Evolutionary conservation across 108 stramenopile species (phyloP).

Genomic region (Discostella stelligeroides): DNA sequence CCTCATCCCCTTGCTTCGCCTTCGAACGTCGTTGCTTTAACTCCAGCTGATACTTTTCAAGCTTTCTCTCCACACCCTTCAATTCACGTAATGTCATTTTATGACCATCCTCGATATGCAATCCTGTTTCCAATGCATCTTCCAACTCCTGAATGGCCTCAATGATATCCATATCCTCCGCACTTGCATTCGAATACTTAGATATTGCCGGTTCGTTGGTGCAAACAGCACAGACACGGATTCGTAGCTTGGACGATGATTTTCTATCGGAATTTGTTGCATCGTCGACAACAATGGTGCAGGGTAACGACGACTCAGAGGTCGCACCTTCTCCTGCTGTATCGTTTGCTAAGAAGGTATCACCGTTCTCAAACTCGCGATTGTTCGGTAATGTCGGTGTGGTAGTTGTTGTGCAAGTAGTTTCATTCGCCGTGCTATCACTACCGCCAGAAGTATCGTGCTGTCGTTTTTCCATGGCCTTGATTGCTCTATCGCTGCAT

Average conservation of each 20-base stretch:
- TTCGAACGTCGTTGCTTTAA: conserved; percentile 44
- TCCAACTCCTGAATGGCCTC: conserved; percentile 34
- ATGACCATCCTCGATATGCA: conserved; percentile 31
- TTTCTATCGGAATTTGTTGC: background rate
- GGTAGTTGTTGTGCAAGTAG: conserved; percentile 9
- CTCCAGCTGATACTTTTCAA: conserved; percentile 42
- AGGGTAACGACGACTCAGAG: background rate
- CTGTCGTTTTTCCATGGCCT: conserved; percentile 46
- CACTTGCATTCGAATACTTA: conserved; percentile 57
- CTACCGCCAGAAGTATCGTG: background rate
- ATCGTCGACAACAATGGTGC: background rate
- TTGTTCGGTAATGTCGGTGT: conserved; percentile 18
- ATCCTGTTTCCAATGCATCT: conserved; percentile 36
- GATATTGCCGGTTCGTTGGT: conserved; percentile 75
- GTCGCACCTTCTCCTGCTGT: conserved; percentile 1
- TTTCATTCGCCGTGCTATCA: background rate
- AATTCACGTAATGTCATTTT: conserved; percentile 67
- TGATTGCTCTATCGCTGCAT: conserved; percentile 53
- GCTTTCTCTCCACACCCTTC: conserved; percentile 62
- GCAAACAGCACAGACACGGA: conserved; percentile 75
- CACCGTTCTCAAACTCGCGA: background rate
- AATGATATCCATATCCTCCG: conserved; percentile 48
- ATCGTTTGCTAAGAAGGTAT: background rate
- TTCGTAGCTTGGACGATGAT: conserved; percentile 11
- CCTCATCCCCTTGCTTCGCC: conserved; percentile 8